Base-by-base conservation (phyloP, 148 eudicot genomes). In the Vaccinium darrowii region DNA sequence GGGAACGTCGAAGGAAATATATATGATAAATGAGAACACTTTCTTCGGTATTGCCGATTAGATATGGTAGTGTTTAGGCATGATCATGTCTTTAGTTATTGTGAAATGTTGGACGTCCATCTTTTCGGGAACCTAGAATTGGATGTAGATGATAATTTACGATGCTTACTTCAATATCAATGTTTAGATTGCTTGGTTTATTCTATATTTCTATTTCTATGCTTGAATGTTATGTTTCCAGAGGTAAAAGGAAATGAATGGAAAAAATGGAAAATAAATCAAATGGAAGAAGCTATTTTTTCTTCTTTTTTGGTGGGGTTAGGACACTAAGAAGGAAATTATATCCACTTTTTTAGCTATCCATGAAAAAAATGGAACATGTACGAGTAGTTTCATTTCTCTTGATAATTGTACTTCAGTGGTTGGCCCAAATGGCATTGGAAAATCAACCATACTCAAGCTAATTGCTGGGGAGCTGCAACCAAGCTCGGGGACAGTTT, bases 351-450 rank as follows among this genome's bases (percentile, higher is more conserved):
- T 73, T 73, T 73, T 73, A 73, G 49, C 50, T 36, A 18, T 33
- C 4, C 77, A 73, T 73, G 51, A 3, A 16, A 18, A 58, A 39
- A 7, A 33, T n/a, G 51, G 74, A 12, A 73, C 51, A 36, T 73
- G 77, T 14, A 1, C 4, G 1, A 36, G 77, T 16, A 73, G 18
- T 73, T 36, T 16, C 23, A 73, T 73, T 36, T 73, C 77, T 39
- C 77, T 33, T 16, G n/a, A 7, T 56, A 47, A 23, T 10, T 62
- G 50, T 65, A 56, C 12, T 84, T 72, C 88, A 97, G 99, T 97
- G 99, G 99, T 97, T 90, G 99, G 99, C 73, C 94, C 99, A 57
- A 97, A 97, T 93, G 99, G 99, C 13, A 97, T 97, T 86, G 99
- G 99, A 53, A 97, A 97, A 88, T 95, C 99, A 78, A 97, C 99